Evolutionary conservation across 306 rosid genomes (phyloP).

Genomic region (Prunus armeniaca): DNA sequence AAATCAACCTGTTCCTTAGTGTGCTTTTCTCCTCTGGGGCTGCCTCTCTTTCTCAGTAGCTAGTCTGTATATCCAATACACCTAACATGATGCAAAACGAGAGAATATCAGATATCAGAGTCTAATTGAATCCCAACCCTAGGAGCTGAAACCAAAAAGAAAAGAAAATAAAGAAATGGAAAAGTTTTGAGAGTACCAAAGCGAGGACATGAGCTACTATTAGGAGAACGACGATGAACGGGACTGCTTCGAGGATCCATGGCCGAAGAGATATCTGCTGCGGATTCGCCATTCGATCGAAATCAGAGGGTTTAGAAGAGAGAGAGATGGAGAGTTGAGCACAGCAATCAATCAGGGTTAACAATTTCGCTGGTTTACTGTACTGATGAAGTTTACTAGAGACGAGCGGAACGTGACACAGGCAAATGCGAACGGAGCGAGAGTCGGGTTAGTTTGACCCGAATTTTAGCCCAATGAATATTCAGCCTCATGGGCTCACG

Average conservation of each 20-base stretch:
- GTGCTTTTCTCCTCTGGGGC: constrained; percentile 74
- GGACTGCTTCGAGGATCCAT: constrained; percentile 64
- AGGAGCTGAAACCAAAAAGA: neutral
- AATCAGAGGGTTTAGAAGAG: neutral
- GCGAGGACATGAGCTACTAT: constrained; percentile 87
- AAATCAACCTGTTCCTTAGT: constrained; percentile 36
- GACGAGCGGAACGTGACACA: neutral
- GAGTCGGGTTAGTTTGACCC: neutral
- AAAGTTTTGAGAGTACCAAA: constrained; percentile 41
- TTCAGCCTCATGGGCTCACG: neutral
- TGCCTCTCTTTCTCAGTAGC: constrained; percentile 70
- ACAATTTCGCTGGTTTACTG: neutral
- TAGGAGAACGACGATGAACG: constrained; percentile 53
- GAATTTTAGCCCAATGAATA: neutral
- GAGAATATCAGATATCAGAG: constrained; percentile 10
- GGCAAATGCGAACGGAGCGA: neutral
- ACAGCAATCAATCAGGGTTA: constrained; percentile 9
- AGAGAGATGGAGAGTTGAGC: neutral
- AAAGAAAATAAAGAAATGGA: neutral
- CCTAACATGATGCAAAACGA: constrained; percentile 33
- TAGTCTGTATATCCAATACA: constrained; percentile 86
- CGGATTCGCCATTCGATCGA: constrained; percentile 46
- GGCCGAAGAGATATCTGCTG: constrained; percentile 46
- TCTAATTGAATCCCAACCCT: neutral
- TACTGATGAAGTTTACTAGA: neutral